Percentiles rank a stretch among this genome's conserved stretches.
Conservation (phyloP, 306 rosid species). For the Calophaca sinica region DNA sequence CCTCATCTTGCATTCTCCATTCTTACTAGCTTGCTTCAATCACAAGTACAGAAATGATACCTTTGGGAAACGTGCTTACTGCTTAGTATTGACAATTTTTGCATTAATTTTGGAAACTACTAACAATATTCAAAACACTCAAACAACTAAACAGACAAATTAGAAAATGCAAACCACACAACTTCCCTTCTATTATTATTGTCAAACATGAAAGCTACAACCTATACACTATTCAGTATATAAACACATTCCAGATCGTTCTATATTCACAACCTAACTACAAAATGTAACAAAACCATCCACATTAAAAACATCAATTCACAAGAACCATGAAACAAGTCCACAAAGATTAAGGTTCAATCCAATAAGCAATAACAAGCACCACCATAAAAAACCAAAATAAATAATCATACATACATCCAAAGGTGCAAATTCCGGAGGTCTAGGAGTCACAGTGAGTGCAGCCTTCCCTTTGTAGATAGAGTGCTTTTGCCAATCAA, state of each 20-base stretch:
- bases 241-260: too few relatives aligned
- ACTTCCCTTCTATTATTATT: slow-evolving; percentile 10
- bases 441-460: slow-evolving; percentile 80
- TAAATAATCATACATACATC: slow-evolving; percentile 62
- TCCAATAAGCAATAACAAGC: slow-evolving; percentile 8
- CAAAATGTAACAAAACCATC: slow-evolving; percentile 12
- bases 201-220: not conserved
- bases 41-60: too few relatives aligned
- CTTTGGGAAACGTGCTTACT: too few relatives aligned
- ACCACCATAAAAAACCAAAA: slow-evolving; percentile 16
- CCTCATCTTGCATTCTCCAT: too few relatives aligned
- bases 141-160: too few relatives aligned
- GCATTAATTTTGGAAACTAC: not conserved
- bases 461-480: slow-evolving; percentile 98
- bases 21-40: too few relatives aligned
- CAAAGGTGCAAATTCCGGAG: slow-evolving; percentile 75
- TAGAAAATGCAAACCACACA: not conserved
- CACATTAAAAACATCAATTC: slow-evolving; percentile 30
- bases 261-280: too few relatives aligned
- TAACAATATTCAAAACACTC: slow-evolving; percentile 12
- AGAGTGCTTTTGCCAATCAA: too few relatives aligned
- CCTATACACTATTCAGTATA: too few relatives aligned
- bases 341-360: not conserved
- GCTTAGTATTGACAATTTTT: too few relatives aligned
- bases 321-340: not conserved